A percentile compares a stretch with the other conserved stretches of the same genome.
Evolutionary conservation across 2,329 filamentous ascomycete species (phyloP).

Genomic region (Fusarium luffae): DNA sequence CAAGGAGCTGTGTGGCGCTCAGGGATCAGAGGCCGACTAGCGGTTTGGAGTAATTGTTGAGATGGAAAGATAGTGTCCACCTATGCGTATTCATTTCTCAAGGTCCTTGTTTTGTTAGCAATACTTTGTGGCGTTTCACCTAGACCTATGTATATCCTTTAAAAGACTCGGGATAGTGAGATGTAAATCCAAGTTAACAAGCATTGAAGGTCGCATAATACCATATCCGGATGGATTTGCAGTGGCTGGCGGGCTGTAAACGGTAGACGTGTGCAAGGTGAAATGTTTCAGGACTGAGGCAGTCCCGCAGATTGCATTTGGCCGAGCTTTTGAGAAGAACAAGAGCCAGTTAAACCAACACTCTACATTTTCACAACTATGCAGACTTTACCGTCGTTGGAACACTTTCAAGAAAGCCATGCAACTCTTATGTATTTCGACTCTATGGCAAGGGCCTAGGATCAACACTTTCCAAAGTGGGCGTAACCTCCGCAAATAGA

Average conservation of each 20-base stretch:
- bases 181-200: neutral
- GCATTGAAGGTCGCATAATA: no score
- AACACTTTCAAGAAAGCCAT: no score
- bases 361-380: no score
- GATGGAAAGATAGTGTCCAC: neutral
- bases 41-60: neutral
- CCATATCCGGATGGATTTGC: no score
- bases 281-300: no score
- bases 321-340: no score
- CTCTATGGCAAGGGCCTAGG: neutral
- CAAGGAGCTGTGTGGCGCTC: neutral
- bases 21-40: neutral
- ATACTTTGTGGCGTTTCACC: neutral
- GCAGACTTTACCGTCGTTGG: no score
- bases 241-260: no score
- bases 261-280: no score
- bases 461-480: constrained; percentile 36
- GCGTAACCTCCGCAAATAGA: constrained; percentile 51
- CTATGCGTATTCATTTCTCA: neutral
- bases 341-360: no score
- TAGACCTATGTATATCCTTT: neutral
- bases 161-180: neutral
- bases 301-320: no score
- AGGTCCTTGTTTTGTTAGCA: neutral
- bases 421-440: no score